These are phyloP conservation scores for Ascochyta pisi DNA, from an alignment of 2,329 filamentous ascomycete species.

Conservation along the genomic window DNA sequence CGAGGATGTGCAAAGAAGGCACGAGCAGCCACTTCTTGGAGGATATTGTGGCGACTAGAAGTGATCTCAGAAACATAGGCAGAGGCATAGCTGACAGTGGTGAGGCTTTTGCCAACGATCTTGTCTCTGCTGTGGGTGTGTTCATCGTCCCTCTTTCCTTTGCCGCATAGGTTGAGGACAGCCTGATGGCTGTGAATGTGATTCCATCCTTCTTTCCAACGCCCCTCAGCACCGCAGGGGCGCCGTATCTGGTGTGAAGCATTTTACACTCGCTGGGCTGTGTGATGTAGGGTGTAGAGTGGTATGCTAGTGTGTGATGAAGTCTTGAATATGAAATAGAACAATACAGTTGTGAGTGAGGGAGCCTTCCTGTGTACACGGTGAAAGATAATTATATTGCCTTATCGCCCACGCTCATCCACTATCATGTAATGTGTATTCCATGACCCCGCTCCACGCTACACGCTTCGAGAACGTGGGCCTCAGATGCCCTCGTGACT, in stretches of 20 bases:
- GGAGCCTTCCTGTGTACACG: background rate
- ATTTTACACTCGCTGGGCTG: background rate
- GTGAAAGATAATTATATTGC: conserved; percentile 10
- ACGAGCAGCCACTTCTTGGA: conserved; percentile 53
- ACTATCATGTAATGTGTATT: conserved; percentile 18
- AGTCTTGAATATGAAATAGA: background rate
- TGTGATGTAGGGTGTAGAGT: background rate
- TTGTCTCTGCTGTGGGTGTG: conserved; percentile 13
- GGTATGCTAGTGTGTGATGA: background rate
- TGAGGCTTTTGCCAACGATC: conserved; percentile 1
- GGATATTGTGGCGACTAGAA: conserved; percentile 55
- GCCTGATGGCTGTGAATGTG: conserved; percentile 9
- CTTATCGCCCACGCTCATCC: conserved; percentile 27
- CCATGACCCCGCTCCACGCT: conserved; percentile 28
- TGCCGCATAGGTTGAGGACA: conserved; percentile 15
- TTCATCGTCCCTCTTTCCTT: conserved; percentile 3
- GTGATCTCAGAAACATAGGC: conserved; percentile 38
- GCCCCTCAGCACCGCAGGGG: conserved; percentile 15
- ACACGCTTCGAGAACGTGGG: conserved; percentile 23
- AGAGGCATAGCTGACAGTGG: conserved; percentile 38
- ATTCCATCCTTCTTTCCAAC: conserved; percentile 13
- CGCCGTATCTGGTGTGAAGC: conserved; percentile 15
- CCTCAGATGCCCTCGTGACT: conserved; percentile 28
- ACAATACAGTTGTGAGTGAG: background rate
- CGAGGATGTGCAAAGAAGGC: conserved; percentile 49